These are phyloP conservation scores for Albugo laibachii DNA, from an alignment of 352 stramenopile genomes.

Conservation along the genomic window DNA sequence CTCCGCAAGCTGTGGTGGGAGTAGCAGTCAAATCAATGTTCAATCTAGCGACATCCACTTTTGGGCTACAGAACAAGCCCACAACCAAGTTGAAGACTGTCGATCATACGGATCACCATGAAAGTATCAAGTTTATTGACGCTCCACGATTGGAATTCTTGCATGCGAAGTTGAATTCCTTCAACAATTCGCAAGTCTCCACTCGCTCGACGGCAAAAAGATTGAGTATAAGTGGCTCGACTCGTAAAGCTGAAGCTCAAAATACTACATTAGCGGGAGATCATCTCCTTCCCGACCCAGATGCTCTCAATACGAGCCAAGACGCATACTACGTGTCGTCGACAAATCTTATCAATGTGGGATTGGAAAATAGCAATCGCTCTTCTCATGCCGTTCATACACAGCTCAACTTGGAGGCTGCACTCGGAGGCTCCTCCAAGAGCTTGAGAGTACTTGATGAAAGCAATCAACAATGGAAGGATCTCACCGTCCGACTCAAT, in stretches of 20 bases:
- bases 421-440: conserved; percentile 33
- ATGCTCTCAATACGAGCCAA: too few relatives aligned
- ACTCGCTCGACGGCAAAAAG: too few relatives aligned
- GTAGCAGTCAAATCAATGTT: conserved; percentile 17
- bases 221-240: too few relatives aligned
- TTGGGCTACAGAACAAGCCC: conserved; percentile 18
- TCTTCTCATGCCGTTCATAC: background rate
- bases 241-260: too few relatives aligned
- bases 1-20: too few relatives aligned
- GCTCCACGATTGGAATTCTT: conserved; percentile 46
- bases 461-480: conserved; percentile 41
- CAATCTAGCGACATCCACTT: conserved; percentile 40
- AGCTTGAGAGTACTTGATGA: conserved; percentile 57
- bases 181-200: too few relatives aligned
- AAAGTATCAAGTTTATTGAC: conserved; percentile 18
- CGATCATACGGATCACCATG: too few relatives aligned
- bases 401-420: conserved; percentile 32
- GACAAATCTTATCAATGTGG: conserved; percentile 28
- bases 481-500: conserved; percentile 50
- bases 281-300: too few relatives aligned
- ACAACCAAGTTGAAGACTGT: conserved; percentile 13
- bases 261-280: too few relatives aligned
- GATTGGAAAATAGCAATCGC: conserved; percentile 8
- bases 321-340: too few relatives aligned
- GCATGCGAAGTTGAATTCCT: conserved; percentile 42